These are phyloP conservation scores for Arthrobotrys sinensis DNA, from an alignment of 2,329 filamentous ascomycete genomes.

Conservation along the genomic window DNA sequence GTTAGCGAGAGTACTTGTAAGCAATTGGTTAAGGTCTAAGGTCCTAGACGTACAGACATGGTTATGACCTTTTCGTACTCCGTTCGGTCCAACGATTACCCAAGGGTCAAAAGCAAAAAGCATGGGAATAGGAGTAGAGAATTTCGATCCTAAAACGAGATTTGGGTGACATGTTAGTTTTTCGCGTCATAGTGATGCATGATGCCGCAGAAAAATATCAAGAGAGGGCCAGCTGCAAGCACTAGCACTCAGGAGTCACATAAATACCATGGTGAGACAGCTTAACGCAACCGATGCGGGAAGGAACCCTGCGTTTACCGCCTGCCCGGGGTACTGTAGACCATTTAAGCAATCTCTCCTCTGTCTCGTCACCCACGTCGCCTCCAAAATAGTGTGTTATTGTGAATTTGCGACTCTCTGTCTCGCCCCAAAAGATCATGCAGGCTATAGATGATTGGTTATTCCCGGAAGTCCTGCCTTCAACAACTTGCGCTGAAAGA, in stretches of 20 bases:
- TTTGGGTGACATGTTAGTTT: too few species aligned
- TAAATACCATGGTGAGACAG: conserved; percentile 55
- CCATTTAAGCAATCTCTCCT: conserved; percentile 29
- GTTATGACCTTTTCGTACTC: conserved; percentile 12
- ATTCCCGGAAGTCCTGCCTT: neutral
- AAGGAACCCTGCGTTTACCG: neutral
- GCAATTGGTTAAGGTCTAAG: neutral
- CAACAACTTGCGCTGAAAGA: conserved; percentile 4
- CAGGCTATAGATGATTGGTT: conserved; percentile 39
- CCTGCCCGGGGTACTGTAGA: neutral
- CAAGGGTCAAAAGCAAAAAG: conserved; percentile 2
- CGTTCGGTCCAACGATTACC: conserved; percentile 21
- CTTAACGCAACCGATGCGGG: conserved; percentile 30
- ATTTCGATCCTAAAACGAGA: conserved; percentile 4
- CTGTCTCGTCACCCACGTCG: conserved; percentile 34
- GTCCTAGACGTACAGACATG: conserved; percentile 9
- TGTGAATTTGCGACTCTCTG: neutral
- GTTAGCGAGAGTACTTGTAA: neutral
- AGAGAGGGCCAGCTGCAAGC: too few species aligned
- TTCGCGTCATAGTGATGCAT: too few species aligned
- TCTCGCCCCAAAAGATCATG: conserved; percentile 36
- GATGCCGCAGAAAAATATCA: too few species aligned
- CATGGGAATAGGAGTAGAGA: conserved; percentile 29
- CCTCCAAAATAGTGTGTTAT: conserved; percentile 54
- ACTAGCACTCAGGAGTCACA: neutral